These are phyloP conservation scores for Fraxinus platypoda DNA, from an alignment of 305 asterid species.

Conservation along the genomic window DNA sequence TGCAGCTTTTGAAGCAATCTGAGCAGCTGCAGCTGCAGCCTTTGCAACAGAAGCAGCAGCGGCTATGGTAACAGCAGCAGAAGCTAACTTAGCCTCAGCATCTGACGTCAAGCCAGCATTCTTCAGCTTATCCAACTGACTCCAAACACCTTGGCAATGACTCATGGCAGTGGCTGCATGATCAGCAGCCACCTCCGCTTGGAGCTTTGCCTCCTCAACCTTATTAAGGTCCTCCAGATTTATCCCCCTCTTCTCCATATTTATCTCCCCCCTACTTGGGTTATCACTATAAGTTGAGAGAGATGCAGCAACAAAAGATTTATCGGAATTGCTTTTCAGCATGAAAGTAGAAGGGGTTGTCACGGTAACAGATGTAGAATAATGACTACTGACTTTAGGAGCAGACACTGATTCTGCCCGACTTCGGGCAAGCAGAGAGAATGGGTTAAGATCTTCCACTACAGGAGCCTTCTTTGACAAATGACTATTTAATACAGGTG, in stretches of 20 bases:
- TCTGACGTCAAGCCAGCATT: conserved; percentile 61
- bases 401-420: conserved; percentile 39
- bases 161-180: conserved; percentile 77
- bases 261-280: conserved; percentile 39
- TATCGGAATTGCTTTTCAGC: conserved; percentile 45
- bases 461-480: conserved; percentile 41
- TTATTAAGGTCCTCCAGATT: conserved; percentile 47
- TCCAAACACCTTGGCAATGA: conserved; percentile 87
- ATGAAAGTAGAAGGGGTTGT: conserved; percentile 50
- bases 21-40: conserved; percentile 99
- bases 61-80: conserved; percentile 85
- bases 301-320: conserved; percentile 34
- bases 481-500: conserved; percentile 37
- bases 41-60: conserved; percentile 97
- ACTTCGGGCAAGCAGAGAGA: conserved; percentile 46
- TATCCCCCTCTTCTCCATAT: conserved; percentile 44
- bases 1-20: conserved; percentile 87
- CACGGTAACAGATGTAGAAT: conserved; percentile 68
- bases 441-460: conserved; percentile 43
- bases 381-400: conserved; percentile 44
- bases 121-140: conserved; percentile 61
- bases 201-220: conserved; percentile 80
- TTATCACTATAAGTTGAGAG: conserved; percentile 47
- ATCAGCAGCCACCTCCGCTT: conserved; percentile 82
- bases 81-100: conserved; percentile 71